A percentile compares a stretch with the other conserved stretches of the same genome.
Evolutionary conservation across 2,329 filamentous ascomycete genomes (phyloP).

Genomic region (Pseudocercospora fijiensis): DNA sequence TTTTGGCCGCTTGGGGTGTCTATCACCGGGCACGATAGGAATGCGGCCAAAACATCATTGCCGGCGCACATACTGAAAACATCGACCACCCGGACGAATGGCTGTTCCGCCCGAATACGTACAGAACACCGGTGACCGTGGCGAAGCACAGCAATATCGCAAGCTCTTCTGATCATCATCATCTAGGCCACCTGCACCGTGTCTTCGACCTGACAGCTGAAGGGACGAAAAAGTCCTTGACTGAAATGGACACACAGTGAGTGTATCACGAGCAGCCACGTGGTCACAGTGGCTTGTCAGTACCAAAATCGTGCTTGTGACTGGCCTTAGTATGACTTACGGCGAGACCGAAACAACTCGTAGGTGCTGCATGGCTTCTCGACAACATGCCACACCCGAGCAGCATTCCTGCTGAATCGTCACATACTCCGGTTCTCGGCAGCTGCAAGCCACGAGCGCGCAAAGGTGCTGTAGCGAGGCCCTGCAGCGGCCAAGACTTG

Average conservation of each 20-base stretch:
- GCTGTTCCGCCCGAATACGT: background rate
- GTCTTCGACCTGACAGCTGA: background rate
- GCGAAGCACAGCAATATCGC: background rate
- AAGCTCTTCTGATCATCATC: background rate
- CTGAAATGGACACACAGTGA: background rate
- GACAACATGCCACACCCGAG: background rate
- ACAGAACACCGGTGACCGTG: background rate
- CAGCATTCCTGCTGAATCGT: background rate
- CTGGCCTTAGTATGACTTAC: background rate
- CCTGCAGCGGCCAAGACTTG: background rate
- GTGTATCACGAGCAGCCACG: background rate
- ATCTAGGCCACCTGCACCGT: background rate
- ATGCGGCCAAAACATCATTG: background rate
- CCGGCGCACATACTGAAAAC: background rate
- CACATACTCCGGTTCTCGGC: background rate
- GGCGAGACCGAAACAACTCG: background rate
- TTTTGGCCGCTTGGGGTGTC: background rate
- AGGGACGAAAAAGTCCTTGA: background rate
- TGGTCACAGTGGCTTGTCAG: background rate
- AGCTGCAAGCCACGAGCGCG: constrained; percentile 1
- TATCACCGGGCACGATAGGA: background rate
- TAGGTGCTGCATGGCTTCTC: background rate
- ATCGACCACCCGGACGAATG: background rate
- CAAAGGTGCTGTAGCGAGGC: background rate
- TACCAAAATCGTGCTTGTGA: background rate